These are phyloP conservation scores for Phytophthora pisi DNA, from an alignment of 352 stramenopile genomes.

Conservation along the genomic window DNA sequence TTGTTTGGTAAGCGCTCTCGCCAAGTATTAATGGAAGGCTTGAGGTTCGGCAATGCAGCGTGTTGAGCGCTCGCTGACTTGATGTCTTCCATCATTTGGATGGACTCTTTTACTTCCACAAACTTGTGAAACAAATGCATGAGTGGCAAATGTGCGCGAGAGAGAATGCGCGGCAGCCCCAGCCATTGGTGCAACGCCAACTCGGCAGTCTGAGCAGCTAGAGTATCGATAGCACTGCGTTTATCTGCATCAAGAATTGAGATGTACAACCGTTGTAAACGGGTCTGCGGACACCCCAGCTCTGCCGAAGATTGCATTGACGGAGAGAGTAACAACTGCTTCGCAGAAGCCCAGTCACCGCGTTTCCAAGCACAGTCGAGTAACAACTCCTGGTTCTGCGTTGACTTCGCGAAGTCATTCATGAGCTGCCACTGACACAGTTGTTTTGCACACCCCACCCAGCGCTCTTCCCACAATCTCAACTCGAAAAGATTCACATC, in stretches of 20 bases:
- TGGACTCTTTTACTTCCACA: constrained; percentile 92
- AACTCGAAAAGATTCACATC: constrained; percentile 89
- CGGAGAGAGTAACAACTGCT: constrained; percentile 73
- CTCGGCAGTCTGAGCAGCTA: constrained; percentile 78
- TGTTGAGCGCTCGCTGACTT: constrained; percentile 82
- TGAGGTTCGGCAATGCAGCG: constrained; percentile 87
- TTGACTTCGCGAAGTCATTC: constrained; percentile 92
- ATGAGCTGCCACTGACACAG: constrained; percentile 94
- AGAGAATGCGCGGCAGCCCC: constrained; percentile 80
- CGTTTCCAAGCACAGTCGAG: constrained; percentile 94
- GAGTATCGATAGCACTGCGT: constrained; percentile 61
- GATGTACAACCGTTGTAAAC: constrained; percentile 88
- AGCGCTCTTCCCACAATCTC: constrained; percentile 88
- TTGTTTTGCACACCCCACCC: constrained; percentile 92
- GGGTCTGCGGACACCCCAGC: constrained; percentile 74
- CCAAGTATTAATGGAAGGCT: constrained; percentile 93
- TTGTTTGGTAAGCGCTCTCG: constrained; percentile 93
- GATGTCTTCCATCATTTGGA: constrained; percentile 91
- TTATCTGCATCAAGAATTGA: constrained; percentile 88
- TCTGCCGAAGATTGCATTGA: constrained; percentile 70
- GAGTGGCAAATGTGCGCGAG: constrained; percentile 76
- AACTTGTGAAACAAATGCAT: constrained; percentile 93
- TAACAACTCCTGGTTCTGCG: constrained; percentile 91
- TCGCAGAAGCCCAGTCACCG: constrained; percentile 88
- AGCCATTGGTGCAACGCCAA: constrained; percentile 91